Base-by-base conservation (phyloP, 2,329 filamentous ascomycete genomes). In the Alternaria sp. region DNA sequence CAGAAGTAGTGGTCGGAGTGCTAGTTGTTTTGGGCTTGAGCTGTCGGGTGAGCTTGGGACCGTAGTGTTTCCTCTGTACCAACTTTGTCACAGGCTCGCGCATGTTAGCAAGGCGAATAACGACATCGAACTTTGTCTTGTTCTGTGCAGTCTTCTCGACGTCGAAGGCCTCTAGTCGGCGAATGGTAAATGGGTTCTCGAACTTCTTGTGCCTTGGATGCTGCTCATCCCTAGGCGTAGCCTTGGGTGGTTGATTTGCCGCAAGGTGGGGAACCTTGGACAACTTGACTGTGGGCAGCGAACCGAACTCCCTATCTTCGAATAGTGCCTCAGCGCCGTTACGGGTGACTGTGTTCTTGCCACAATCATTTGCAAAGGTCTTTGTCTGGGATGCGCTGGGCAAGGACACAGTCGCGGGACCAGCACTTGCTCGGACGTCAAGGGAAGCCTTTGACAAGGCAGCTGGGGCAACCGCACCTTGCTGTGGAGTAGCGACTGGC, bases 381-480 rank as follows among this genome's bases (percentile, higher is more conserved):
- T 60, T 73, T 44, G 54, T 67, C 8, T 37, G 42, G 21, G 59
- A 65, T 54, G 62, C 54, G 58, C 66, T 60, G 17, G 88, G 91
- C 7, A 94, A 80, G 11, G 90, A 92, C 2, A 95, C 90, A 0
- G 90, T 91, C 4, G 90, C 88, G 29, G 84, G 80, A 36, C 81
- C 77, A 14, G 55, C 48, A 45, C 80, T 72, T 56, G 77, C 76
- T 40, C 76, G 78, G 62, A 82, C 63, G 89, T 83, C 48, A 84
- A 86, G 69, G 80, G 87, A 70, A 11, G 72, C 73, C 74, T 88
- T 89, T 66, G 87, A 91, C 23, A 88, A 85, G 48, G 89, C 87
- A 61, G 89, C 85, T 37, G 91, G 84, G 49, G 86, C 84, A 55
- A 90, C 72, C 54, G 81, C 79, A 17, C 77, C 76, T 50, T 78